Conservation (phyloP, 495 filamentous ascomycete species). For the Podospora comata region DNA sequence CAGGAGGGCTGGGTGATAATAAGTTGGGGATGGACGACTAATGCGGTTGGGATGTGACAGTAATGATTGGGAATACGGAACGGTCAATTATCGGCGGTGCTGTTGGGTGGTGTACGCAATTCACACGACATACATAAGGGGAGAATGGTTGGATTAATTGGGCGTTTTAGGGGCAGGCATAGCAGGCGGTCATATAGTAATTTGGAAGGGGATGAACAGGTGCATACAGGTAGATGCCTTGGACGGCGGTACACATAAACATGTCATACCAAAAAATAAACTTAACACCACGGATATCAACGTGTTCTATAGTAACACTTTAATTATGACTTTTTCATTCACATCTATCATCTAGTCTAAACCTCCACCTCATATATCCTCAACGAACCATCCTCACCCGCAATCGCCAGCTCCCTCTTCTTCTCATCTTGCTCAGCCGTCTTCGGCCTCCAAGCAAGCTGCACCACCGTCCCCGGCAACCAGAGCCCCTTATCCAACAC, state of each 20-base stretch:
- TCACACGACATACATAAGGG: not conserved
- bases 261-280: not conserved
- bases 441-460: slow-evolving; percentile 73
- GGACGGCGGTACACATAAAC: not conserved
- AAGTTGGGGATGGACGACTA: not conserved
- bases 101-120: not conserved
- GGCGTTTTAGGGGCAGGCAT: not conserved
- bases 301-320: no score
- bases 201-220: not conserved
- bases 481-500: slow-evolving; percentile 44
- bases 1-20: no score
- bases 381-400: slow-evolving; percentile 79
- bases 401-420: slow-evolving; percentile 63
- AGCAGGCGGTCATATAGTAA: slow-evolving; percentile 1
- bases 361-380: slow-evolving; percentile 63
- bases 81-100: not conserved
- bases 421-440: slow-evolving; percentile 18
- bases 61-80: not conserved
- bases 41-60: not conserved
- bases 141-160: not conserved
- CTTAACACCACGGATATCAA: not conserved
- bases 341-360: slow-evolving; percentile 4
- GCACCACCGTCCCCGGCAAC: slow-evolving; percentile 71
- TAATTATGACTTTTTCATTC: not conserved
- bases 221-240: slow-evolving; percentile 1